Evolutionary conservation across 2,329 filamentous ascomycete genomes (phyloP), one percentile per base, ranked within the genome.

Genomic region (Orbilia quercus): DNA sequence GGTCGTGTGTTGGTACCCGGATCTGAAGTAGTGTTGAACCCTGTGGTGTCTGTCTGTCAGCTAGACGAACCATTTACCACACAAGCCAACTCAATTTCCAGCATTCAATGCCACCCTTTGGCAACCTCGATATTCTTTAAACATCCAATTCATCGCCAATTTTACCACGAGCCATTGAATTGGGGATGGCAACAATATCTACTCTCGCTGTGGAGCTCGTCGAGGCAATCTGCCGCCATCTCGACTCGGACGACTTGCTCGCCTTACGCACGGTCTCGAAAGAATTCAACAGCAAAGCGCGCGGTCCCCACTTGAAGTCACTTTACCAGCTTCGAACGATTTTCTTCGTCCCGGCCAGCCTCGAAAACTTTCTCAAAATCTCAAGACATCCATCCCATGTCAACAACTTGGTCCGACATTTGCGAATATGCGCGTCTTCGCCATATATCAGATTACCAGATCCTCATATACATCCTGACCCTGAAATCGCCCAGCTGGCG

Each of bases 221-320:
- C 12, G 20, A 28, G 14, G 25, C 45, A 36, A 22, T 64, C 9
- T 18, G 22, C n/a, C 14, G 11, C 18, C n/a, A 60, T 12, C 31
- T 69, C 1, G 55, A 47, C 5, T 55, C 48, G 14, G 64, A 69
- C n/a, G 64, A 69, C n/a, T 47, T 53, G 20, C 36, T 62, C 18
- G 42, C 54, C 47, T 18, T 69, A 9, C 54, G 64, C 11, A 22
- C 60, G 23, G 54, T 55, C 1, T 60, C 18, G 11, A 12, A 31
- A 6, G 14, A 18, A 16, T 20, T 60, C 18, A 53, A 62, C n/a
- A 38, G 23, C 7, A 25, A 25, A 36, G 28, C 22, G 20, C 11
- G 22, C 22, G 36, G 44, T 5, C 18, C 2, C 25, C 64, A 69
- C 12, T 20, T 60, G 7, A 34, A 54, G 22, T 22, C 64, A 2